These are phyloP conservation scores for Plenodomus lindquistii DNA, from an alignment of 2,329 filamentous ascomycete species.

Conservation along the genomic window DNA sequence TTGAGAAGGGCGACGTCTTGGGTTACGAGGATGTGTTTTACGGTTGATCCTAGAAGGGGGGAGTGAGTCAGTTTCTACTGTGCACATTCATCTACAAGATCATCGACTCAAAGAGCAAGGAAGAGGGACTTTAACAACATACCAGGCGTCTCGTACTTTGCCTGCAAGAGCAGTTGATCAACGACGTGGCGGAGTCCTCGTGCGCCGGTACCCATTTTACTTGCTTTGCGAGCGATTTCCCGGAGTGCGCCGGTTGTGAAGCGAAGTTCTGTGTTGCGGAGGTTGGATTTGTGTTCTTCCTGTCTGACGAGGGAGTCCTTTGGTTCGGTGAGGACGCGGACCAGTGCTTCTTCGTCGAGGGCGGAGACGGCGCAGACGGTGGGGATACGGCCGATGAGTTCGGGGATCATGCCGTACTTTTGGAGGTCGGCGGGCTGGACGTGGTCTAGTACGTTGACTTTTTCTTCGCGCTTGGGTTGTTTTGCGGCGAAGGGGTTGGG, in stretches of 20 bases:
- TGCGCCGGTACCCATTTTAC: slow-evolving; percentile 72
- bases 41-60: slow-evolving; percentile 40
- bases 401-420: slow-evolving; percentile 87
- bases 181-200: slow-evolving; percentile 54
- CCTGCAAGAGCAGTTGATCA: slow-evolving; percentile 51
- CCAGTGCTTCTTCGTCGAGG: slow-evolving; percentile 68
- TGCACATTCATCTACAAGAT: too few relatives aligned
- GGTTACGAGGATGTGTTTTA: slow-evolving; percentile 53
- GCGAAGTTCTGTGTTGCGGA: slow-evolving; percentile 73
- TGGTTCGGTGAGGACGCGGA: slow-evolving; percentile 89
- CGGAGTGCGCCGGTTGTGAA: slow-evolving; percentile 83
- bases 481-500: slow-evolving; percentile 25
- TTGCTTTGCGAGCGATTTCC: slow-evolving; percentile 74
- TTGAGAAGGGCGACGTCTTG: slow-evolving; percentile 51
- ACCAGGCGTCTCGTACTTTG: slow-evolving; percentile 54
- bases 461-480: slow-evolving; percentile 24
- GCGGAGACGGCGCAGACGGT: slow-evolving; percentile 85
- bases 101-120: neutral
- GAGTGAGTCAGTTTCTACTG: slow-evolving; percentile 5
- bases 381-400: slow-evolving; percentile 93
- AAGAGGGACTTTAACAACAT: slow-evolving; percentile 9
- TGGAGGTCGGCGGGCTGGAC: slow-evolving; percentile 77
- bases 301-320: slow-evolving; percentile 86
- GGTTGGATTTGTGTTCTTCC: slow-evolving; percentile 84
- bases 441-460: slow-evolving; percentile 68